Evolutionary conservation across 176 grass and related monocot genomes (phyloP), one percentile per base, ranked within the genome.

Genomic region (Thalia dealbata): DNA sequence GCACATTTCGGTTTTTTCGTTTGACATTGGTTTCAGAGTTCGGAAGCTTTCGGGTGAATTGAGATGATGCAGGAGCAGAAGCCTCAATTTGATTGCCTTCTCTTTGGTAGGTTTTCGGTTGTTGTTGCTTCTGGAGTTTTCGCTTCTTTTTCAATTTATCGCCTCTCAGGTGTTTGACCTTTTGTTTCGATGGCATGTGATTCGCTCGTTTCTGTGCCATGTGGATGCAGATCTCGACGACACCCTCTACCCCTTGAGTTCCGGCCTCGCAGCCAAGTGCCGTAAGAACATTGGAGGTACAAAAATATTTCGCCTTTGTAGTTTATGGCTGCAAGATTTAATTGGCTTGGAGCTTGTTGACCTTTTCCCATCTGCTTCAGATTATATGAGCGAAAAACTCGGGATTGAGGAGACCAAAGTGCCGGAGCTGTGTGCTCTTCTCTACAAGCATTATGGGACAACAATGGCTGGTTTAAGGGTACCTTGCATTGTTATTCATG

Each of bases 391-490:
- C 12, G 90, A 99, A 73, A 91, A 99, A 75, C 83, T 99, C 26
- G 87, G 95, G 63, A 93, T 99, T 74, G 83, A 89, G 2, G 82
- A 80, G 45, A 88, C 64, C 74, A 87, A 91, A 80, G 91, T 99
- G 2, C 79, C 90, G 24, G 79, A 41, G 30, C 71, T 99, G 2
- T 91, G 95, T 65, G 86, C 82, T 45, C 62, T 93, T 21, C 85
- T 99, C 10, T 99, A 99, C 74, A 88, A 88, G 83, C 84, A 93
- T 78, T 99, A 99, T 27, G 95, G 95, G 22, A 99, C 95, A 0
- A 95, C 95, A 60, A 99, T 99, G 95, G 90, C 95, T 23, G 95
- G 95, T 30, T 67, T 99, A 75, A 88, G 79, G 90, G 92, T 96
- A 85, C 48, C 46, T 23, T 29, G 30, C 35, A 72, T n/a, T 51